These are phyloP conservation scores for Fusarium buharicum DNA, from an alignment of 2,329 filamentous ascomycete species.

Conservation along the genomic window DNA sequence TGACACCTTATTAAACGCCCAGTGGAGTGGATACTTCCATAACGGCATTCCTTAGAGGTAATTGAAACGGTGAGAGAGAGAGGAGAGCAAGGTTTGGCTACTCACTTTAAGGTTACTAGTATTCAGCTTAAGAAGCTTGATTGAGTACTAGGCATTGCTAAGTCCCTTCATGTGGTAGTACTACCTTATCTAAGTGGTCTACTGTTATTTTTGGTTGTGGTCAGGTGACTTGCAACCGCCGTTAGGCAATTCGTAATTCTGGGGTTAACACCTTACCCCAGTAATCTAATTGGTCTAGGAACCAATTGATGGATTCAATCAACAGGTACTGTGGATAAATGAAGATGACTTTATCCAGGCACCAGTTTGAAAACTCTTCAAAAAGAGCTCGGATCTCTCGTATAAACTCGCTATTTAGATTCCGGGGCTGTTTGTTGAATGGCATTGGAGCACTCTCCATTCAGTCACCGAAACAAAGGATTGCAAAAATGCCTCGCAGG, in stretches of 20 bases:
- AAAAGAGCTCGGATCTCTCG: constrained; percentile 1
- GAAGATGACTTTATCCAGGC: not conserved
- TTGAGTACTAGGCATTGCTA: not conserved
- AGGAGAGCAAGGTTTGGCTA: not conserved
- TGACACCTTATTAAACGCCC: not conserved
- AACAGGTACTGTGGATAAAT: not conserved
- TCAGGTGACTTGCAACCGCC: constrained; percentile 16
- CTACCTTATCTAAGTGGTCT: not conserved
- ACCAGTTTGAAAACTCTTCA: constrained; percentile 15
- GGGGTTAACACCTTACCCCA: constrained; percentile 9
- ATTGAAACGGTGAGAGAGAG: constrained; percentile 30
- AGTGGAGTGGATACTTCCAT: constrained; percentile 14
- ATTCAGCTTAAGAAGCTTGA: too few species aligned
- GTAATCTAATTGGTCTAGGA: constrained; percentile 9
- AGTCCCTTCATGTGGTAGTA: constrained; percentile 7
- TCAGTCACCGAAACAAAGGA: not conserved
- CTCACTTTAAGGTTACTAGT: too few species aligned
- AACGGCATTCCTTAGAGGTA: constrained; percentile 24
- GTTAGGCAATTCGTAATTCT: constrained; percentile 10
- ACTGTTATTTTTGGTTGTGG: not conserved
- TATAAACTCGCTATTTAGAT: not conserved
- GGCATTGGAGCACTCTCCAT: not conserved
- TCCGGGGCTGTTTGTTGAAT: not conserved
- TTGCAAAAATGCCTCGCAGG: constrained; percentile 29
- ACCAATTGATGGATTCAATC: constrained; percentile 4